Evolutionary conservation across 805 yeast genomes (phyloP).

Genomic region (Tetrapisispora fleetii): DNA sequence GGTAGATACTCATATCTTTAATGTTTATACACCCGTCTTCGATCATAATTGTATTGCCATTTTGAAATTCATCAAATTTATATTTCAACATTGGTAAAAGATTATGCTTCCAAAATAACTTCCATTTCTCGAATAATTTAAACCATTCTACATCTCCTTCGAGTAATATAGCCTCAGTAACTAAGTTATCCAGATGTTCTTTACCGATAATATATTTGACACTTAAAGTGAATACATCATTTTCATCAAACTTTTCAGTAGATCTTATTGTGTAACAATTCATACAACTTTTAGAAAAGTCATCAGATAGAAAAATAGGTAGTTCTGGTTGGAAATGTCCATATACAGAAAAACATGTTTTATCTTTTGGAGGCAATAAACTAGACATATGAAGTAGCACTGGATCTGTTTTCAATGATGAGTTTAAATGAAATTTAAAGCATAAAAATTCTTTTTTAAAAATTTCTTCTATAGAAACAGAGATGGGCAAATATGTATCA

Average conservation of each 20-base stretch:
- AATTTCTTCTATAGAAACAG: slow-evolving; percentile 28
- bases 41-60: slow-evolving; percentile 7
- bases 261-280: slow-evolving; percentile 20
- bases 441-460: slow-evolving; percentile 19
- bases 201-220: slow-evolving; percentile 19
- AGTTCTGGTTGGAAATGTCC: slow-evolving; percentile 15
- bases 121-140: slow-evolving; percentile 17
- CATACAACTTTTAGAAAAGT: slow-evolving; percentile 15
- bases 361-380: slow-evolving; percentile 6
- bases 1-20: neutral
- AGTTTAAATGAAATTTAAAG: slow-evolving; percentile 23
- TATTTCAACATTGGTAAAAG: slow-evolving; percentile 16
- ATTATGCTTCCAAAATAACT: slow-evolving; percentile 16
- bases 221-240: slow-evolving; percentile 16
- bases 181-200: slow-evolving; percentile 20
- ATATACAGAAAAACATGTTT: slow-evolving; percentile 8
- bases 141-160: slow-evolving; percentile 22
- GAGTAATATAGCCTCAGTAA: slow-evolving; percentile 19
- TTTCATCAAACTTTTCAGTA: slow-evolving; percentile 8
- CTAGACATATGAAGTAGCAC: slow-evolving; percentile 14
- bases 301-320: slow-evolving; percentile 14
- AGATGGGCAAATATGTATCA: slow-evolving; percentile 19
- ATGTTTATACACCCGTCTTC: slow-evolving; percentile 2
- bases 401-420: slow-evolving; percentile 20
- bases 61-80: slow-evolving; percentile 15